phyloP scores from a whole-genome alignment of 2,329 filamentous ascomycete species.

The Dactylellina haptotyla region DNA sequence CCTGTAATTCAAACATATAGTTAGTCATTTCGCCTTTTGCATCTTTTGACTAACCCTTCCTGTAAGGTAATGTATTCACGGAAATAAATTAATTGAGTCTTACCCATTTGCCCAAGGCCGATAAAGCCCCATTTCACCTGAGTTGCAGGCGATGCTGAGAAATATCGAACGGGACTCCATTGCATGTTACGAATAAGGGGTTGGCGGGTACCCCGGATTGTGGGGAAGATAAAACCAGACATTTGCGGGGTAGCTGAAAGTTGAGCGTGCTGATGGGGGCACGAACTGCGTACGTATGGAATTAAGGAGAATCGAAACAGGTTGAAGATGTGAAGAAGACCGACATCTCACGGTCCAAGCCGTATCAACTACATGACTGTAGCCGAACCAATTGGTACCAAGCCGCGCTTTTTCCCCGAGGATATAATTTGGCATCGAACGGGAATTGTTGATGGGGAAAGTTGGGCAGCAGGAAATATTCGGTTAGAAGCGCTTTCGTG shows the following conservation, averaged over 20 bases:
- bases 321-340: conserved; percentile 10
- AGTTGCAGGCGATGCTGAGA: conserved; percentile 64
- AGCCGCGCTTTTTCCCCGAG: conserved; percentile 39
- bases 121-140: conserved; percentile 70
- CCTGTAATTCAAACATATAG: conserved; percentile 63
- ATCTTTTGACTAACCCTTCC: too few relatives aligned
- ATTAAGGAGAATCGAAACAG: neutral
- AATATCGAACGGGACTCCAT: conserved; percentile 57
- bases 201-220: conserved; percentile 4
- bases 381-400: conserved; percentile 6
- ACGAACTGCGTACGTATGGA: neutral
- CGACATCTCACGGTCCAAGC: conserved; percentile 4
- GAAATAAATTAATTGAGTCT: conserved; percentile 57
- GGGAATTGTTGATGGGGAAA: conserved; percentile 38
- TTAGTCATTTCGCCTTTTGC: conserved; percentile 1
- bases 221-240: conserved; percentile 19
- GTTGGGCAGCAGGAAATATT: conserved; percentile 22
- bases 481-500: conserved; percentile 47
- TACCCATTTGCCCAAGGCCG: conserved; percentile 71
- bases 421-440: conserved; percentile 22
- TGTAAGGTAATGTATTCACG: too few relatives aligned
- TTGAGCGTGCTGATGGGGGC: neutral
- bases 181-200: neutral
- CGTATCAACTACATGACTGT: conserved; percentile 29
- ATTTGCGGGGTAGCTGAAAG: neutral